phyloP scores from a whole-genome alignment of 2,329 filamentous ascomycete genomes.

The Neofusicoccum sp. region DNA sequence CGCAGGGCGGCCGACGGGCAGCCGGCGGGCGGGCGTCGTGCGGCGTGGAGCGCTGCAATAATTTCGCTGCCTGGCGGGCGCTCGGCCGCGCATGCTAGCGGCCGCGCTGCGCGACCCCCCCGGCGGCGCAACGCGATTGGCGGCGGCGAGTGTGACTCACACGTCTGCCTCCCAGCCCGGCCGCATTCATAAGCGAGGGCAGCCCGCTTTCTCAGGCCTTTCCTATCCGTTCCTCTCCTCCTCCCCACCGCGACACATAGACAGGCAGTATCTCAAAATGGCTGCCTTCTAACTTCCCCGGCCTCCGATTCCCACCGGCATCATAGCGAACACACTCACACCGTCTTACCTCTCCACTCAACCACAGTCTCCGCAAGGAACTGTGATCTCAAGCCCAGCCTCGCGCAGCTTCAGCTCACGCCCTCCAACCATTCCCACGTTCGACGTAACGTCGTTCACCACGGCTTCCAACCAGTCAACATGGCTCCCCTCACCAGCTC shows the following conservation, averaged over 20 bases:
- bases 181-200: neutral
- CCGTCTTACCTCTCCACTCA: slow-evolving; percentile 30
- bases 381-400: slow-evolving; percentile 69
- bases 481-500: slow-evolving; percentile 74
- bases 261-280: slow-evolving; percentile 29
- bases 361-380: slow-evolving; percentile 38
- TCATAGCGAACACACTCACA: slow-evolving; percentile 28
- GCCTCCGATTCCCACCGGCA: neutral
- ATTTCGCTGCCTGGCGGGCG: no score
- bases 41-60: no score
- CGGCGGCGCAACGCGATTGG: no score
- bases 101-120: no score
- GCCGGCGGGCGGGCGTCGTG: no score
- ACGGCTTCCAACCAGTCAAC: slow-evolving; percentile 74
- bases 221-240: neutral
- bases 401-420: slow-evolving; percentile 58
- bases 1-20: no score
- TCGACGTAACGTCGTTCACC: slow-evolving; percentile 76
- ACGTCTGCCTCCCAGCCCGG: neutral
- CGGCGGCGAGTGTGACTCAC: neutral
- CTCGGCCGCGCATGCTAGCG: no score
- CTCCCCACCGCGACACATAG: neutral
- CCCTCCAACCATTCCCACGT: slow-evolving; percentile 63
- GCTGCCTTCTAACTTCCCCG: slow-evolving; percentile 41
- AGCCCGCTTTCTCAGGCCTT: neutral